Evolutionary conservation across 2,329 filamentous ascomycete genomes (phyloP).

Genomic region (Aspergillus jensenii): DNA sequence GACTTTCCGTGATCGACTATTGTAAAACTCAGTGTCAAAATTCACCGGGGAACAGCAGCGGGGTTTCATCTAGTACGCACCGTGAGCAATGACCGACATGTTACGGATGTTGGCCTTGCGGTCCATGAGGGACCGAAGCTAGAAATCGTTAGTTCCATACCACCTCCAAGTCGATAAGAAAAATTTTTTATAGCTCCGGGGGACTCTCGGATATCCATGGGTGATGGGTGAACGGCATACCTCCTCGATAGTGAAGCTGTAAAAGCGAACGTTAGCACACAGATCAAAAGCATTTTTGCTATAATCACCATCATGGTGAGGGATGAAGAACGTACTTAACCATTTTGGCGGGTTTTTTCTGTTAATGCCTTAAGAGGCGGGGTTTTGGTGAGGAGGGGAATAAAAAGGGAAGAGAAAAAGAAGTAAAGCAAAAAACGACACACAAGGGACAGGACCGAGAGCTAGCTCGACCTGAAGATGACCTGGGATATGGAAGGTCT

Average conservation of each 20-base stretch:
- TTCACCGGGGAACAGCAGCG: not conserved
- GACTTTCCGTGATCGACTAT: conserved; percentile 99
- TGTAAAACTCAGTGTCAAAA: conserved; percentile 5
- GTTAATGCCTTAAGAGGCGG: conserved; percentile 42
- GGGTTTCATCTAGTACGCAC: conserved; percentile 43
- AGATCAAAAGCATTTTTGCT: conserved; percentile 4
- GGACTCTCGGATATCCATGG: not conserved
- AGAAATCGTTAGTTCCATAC: conserved; percentile 14
- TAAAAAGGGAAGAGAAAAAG: conserved; percentile 21
- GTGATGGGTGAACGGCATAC: conserved; percentile 46
- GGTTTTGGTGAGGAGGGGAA: conserved; percentile 30
- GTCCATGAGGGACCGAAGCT: conserved; percentile 52
- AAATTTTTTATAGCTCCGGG: conserved; percentile 5
- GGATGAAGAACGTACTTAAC: conserved; percentile 79
- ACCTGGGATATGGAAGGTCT: conserved; percentile 32
- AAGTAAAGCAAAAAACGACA: conserved; percentile 34
- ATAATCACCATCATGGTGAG: conserved; percentile 2
- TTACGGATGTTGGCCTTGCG: conserved; percentile 69
- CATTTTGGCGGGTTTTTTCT: conserved; percentile 81
- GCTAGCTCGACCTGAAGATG: conserved; percentile 42
- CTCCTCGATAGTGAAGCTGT: conserved; percentile 96
- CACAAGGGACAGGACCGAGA: conserved; percentile 41
- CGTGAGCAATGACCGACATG: conserved; percentile 99
- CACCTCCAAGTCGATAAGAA: not conserved
- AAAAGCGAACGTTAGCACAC: conserved; percentile 31